Base-by-base conservation (phyloP, 2,329 filamentous ascomycete species). In the Ustulina deusta region DNA sequence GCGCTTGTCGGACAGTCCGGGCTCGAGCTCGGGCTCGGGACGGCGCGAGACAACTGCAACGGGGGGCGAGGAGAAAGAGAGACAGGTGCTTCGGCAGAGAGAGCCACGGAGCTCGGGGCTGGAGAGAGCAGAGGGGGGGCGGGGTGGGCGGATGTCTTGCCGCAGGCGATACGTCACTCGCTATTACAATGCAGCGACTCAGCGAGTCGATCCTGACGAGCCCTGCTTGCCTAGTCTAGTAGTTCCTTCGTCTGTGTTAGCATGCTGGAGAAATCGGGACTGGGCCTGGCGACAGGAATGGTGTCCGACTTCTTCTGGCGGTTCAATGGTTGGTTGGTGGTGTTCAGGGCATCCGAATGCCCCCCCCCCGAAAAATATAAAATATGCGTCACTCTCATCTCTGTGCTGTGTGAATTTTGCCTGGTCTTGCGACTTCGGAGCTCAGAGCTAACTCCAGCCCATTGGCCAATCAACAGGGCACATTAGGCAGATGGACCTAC, bases 371-470 rank as follows among this genome's bases (percentile, higher is more conserved):
- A n/a, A n/a, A n/a, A n/a, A n/a, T n/a, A n/a, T n/a, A 15, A 51
- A 61, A 29, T 42, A 63, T 58, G 64, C 54, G 64, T 66, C 64
- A 66, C 59, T 57, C 51, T n/a, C 6, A 27, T 20, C 17, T 48
- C 29, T 42, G 40, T 40, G 38, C 32, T 11, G 38, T 58, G 40
- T 55, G 49, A 62, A 61, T 65, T 65, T 65, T 65, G 56, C 48
- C 40, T n/a, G 44, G 52, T 29, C 20, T 11, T 65, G 63, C 63
- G 63, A 34, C 38, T 44, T 66, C 63, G 63, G 63, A 66, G 63
- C 56, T 48, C n/a, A 38, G 48, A 32, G 29, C 51, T 48, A 44
- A 27, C 32, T 36, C 6, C 15, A 38, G 32, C 11, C 63, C 57
- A 62, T 62, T 57, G 63, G 34, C 51, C 63, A 66, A 66, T 66